phyloP scores from a whole-genome alignment of 805 yeast genomes.

The Zygosaccharomyces gambellarensis region DNA sequence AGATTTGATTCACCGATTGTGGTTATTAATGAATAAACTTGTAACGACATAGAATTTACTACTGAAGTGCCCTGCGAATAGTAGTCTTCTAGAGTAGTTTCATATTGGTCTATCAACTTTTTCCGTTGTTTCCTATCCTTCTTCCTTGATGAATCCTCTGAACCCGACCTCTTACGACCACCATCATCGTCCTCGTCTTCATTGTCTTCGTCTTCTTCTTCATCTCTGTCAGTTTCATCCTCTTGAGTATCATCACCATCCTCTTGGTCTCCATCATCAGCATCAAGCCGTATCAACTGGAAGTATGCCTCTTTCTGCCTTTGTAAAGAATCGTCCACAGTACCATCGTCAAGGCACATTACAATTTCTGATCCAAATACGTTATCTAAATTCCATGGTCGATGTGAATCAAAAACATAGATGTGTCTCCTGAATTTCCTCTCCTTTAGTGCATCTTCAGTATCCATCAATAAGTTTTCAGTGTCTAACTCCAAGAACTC shows the following conservation, averaged over 20 bases:
- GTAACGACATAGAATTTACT: constrained; percentile 69
- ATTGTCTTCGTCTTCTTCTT: constrained; percentile 32
- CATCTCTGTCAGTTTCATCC: constrained; percentile 37
- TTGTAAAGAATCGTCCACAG: constrained; percentile 52
- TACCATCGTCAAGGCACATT: constrained; percentile 84
- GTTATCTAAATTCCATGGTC: constrained; percentile 97
- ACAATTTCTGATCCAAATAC: constrained; percentile 76
- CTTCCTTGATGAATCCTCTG: constrained; percentile 19
- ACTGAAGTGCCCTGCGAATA: constrained; percentile 80
- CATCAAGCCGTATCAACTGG: constrained; percentile 42
- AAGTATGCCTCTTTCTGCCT: constrained; percentile 61
- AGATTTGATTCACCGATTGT: constrained; percentile 73
- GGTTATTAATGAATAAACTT: constrained; percentile 73
- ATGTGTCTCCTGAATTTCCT: constrained; percentile 49
- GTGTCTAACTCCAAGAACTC: constrained; percentile 61
- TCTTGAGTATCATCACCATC: constrained; percentile 38
- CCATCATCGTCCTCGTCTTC: constrained; percentile 34
- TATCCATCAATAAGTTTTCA: constrained; percentile 43
- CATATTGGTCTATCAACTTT: constrained; percentile 43
- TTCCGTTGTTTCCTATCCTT: constrained; percentile 38
- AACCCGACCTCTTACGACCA: constrained; percentile 24
- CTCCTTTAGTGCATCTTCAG: constrained; percentile 24
- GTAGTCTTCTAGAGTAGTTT: constrained; percentile 62
- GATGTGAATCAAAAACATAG: constrained; percentile 82
- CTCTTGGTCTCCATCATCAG: constrained; percentile 35